Evolutionary conservation across 225 moss, liverwort and hornwort species (phyloP).

Genomic region (Pseudoscleropodium purum): DNA sequence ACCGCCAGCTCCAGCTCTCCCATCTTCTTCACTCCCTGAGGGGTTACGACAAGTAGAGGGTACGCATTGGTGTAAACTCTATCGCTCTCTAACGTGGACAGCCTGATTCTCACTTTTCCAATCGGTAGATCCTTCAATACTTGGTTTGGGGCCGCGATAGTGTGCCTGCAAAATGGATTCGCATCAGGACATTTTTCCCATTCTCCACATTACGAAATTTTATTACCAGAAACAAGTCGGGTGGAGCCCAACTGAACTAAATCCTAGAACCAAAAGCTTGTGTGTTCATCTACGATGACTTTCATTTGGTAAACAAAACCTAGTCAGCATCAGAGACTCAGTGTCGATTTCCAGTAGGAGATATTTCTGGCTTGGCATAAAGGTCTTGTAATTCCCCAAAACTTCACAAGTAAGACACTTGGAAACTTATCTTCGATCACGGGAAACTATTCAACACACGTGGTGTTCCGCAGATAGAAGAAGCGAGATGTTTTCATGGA

Average conservation of each 20-base stretch:
- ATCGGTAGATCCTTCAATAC: constrained; percentile 59
- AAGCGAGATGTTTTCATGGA: no score
- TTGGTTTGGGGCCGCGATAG: constrained; percentile 19
- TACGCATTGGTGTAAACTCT: constrained; percentile 84
- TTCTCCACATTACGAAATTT: no score
- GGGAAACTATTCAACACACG: fast-evolving
- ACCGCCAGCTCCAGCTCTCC: constrained; percentile 84
- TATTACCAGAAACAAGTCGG: no score
- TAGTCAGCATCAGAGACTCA: not conserved
- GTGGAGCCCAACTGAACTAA: no score
- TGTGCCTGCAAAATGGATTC: constrained; percentile 31
- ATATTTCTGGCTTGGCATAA: fast-evolving
- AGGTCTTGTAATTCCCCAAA: no score
- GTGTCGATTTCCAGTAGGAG: fast-evolving
- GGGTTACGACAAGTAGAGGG: constrained; percentile 79
- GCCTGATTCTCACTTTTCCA: constrained; percentile 80
- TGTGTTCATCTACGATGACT: fast-evolving
- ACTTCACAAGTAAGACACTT: fast-evolving
- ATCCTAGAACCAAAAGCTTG: not conserved
- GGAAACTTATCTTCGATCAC: fast-evolving
- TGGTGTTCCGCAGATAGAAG: no score
- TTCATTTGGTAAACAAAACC: not conserved
- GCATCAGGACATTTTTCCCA: not conserved
- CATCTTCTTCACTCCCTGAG: constrained; percentile 90
- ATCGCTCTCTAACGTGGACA: constrained; percentile 83